Percentiles rank a stretch among this genome's conserved stretches.
These are phyloP conservation scores for Sarocladium strictum DNA, from an alignment of 2,329 filamentous ascomycete genomes.

Conservation along the genomic window DNA sequence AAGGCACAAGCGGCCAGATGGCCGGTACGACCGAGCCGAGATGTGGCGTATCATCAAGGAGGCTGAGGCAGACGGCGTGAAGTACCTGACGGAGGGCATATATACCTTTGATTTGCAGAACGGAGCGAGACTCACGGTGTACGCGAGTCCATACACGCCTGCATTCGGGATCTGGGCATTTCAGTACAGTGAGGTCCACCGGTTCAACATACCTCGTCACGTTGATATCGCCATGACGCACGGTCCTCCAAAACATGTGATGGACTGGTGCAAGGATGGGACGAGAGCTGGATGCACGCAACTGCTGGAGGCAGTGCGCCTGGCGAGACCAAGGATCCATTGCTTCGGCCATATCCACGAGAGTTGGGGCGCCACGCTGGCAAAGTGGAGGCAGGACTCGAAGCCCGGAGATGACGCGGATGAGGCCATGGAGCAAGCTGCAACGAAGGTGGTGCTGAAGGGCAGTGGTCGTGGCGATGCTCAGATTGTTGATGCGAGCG, in stretches of 20 bases:
- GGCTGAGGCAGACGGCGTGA: constrained; percentile 32
- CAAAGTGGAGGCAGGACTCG: constrained; percentile 39
- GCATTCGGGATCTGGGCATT: constrained; percentile 41
- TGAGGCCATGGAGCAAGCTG: constrained; percentile 35
- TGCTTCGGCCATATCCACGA: constrained; percentile 58
- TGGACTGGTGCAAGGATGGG: constrained; percentile 33
- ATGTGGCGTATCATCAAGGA: constrained; percentile 31
- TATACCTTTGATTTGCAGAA: constrained; percentile 42
- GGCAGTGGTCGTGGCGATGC: background rate
- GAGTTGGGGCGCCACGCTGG: constrained; percentile 49
- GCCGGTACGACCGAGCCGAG: background rate
- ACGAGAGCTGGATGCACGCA: constrained; percentile 34
- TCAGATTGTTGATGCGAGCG: background rate
- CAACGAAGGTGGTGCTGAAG: background rate
- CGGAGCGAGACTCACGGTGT: constrained; percentile 42
- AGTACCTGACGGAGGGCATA: constrained; percentile 42
- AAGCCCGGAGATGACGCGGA: background rate
- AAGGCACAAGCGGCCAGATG: background rate
- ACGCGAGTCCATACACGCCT: constrained; percentile 48
- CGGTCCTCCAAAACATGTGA: constrained; percentile 45
- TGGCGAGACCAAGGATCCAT: constrained; percentile 39
- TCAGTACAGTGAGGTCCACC: constrained; percentile 38
- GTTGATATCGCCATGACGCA: constrained; percentile 49
- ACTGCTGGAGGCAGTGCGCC: constrained; percentile 39
- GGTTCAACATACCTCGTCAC: constrained; percentile 26